Evolutionary conservation across 176 grass and related monocot species (phyloP), one percentile per base, ranked within the genome.

Genomic region (Musa troglodytarum): DNA sequence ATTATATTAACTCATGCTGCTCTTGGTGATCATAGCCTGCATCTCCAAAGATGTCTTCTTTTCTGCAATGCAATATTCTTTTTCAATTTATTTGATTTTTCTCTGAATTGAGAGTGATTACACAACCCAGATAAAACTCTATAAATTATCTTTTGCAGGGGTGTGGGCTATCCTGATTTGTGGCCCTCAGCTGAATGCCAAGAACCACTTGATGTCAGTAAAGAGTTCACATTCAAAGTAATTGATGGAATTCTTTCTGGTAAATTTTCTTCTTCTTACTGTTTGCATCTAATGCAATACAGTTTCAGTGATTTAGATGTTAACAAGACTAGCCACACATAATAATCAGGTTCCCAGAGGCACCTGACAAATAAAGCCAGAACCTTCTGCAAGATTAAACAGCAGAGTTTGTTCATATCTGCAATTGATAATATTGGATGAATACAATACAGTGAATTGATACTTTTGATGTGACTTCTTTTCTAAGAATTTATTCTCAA

Each of bases 161-260:
- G 94, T 20, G 26, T 80, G 10, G 94, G 88, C 0, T 93, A 98
- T 84, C 84, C 86, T 85, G 75, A 72, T 88, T 71, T 93, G 73
- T 93, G 88, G 88, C 94, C 94, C 76, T 83, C 90, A 80, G 74
- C 80, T 63, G 83, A 43, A 77, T 98, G 90, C 83, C 84, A 85
- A 80, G 83, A 89, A 63, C 94, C 94, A 74, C 86, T 98, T 79
- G 90, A 98, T 86, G 84, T 93, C 81, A 93, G 81, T 64, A 89
- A 89, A 65, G 82, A 93, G 19, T 98, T 98, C 77, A 74, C 88
- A 67, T 98, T 93, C 61, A 54, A 87, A 91, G 80, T 98, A 75
- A 88, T 98, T 49, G 81, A 98, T 81, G 86, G 94, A 51, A 91
- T 98, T 91, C 90, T 98, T 83, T 98, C 88, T 83, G 90, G 94